Base-by-base conservation (phyloP, 2,329 filamentous ascomycete genomes). In the Penicillium glabrum region DNA sequence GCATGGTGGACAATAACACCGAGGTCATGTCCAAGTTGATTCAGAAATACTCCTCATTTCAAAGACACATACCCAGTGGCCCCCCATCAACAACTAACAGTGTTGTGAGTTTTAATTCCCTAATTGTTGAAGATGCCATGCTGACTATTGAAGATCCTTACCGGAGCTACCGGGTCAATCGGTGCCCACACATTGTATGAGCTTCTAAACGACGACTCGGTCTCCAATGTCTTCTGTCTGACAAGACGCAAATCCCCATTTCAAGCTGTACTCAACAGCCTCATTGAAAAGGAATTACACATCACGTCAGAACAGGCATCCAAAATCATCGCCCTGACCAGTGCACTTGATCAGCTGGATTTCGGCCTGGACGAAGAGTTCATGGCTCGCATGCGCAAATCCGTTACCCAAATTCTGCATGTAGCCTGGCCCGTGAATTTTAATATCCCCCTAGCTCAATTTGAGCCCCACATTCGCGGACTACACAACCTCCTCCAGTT, bases 391-490 rank as follows among this genome's bases (percentile, higher is more conserved):
- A 72, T 83, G 50, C 73, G 73, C 5, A 51, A 65, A 23, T 69
- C 77, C 46, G 73, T 76, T 1, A 78, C 79, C 3, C 69, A 75
- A 13, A 77, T 84, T 44, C 76, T 83, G 47, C 82, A 84, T 63
- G 73, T 80, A 2, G 81, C 82, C 16, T 84, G 82, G 82, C 78
- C 80, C 1, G 82, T 84, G 51, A 83, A 84, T 63, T 83, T 84
- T 70, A 78, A 79, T 41, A 72, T 83, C 54, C 78, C 78, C 1
- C 70, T 84, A 1, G 60, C 68, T 23, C 78, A 74, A 61, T 83
- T 83, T 60, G 75, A 75, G 31, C 75, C 77, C 37, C 79, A 82
- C 61, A 79, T 76, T 46, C 55, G 60, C 47, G 75, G 79, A 2
- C 67, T 83, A 3, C 67, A 70, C 48, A 76, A 81, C 54, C 72